Base-by-base conservation (phyloP, 805 yeast species). In the Suhomyces xylopsoci region DNA sequence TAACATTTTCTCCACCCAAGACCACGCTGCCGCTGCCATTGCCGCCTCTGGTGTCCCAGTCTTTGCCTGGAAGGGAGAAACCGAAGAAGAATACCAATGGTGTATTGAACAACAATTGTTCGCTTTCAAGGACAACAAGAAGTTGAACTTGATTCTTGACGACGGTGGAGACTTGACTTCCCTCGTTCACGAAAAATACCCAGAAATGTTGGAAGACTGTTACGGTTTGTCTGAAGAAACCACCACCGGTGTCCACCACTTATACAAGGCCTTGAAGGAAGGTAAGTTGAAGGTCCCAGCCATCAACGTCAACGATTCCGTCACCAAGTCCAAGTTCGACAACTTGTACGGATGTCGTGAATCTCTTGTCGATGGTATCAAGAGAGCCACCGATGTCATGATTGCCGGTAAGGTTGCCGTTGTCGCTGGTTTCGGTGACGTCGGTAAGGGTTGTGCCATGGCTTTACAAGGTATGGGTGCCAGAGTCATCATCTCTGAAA, bases 321-420 rank as follows among this genome's bases (percentile, higher is more conserved):
- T 94, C 70, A 93, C 99, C 81, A 93, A 93, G 82, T 93, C 98
- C 74, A 93, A 93, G 84, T 93, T 93, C 76, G 99, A 93, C 81
- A 93, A 93, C 94, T 83, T 94, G 76, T 93, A 93, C 87, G 99
- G 99, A 67, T 94, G 98, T 84, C 89, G 98, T 80, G 99, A 93
- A 84, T 93, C 99, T 60, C 85, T 93, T 67, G 82, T 93, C 63
- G 99, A 93, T 79, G 99, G 99, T 82, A 93, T 93, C 77, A 93
- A 93, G 87, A 90, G 98, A 82, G 99, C 98, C 76, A 93, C 99
- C 70, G 99, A 93, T 71, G 98, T 93, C 67, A 94, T 93, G 98
- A 87, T 93, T 71, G 98, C 97, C 64, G 99, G 99, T 81, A 93
- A 93, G 83, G 94, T 90, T 71, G 96, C 98, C 58, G 96, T 93